phyloP scores from a whole-genome alignment of 2,329 filamentous ascomycete genomes.

The Tolypocladium album region DNA sequence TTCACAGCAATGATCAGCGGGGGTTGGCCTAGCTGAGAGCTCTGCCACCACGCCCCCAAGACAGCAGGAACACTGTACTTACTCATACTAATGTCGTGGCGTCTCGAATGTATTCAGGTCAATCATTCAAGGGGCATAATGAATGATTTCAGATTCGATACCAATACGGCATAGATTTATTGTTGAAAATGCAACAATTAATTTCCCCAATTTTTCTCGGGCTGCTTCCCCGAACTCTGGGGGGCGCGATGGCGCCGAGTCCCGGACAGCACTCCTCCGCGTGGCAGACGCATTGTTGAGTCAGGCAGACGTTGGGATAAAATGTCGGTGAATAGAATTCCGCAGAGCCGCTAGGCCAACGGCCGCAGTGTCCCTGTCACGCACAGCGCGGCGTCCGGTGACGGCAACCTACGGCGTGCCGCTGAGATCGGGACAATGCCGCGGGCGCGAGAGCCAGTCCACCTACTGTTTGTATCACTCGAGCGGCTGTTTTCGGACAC shows the following conservation, averaged over 20 bases:
- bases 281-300: neutral
- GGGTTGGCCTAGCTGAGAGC: neutral
- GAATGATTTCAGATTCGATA: neutral
- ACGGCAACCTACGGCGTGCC: neutral
- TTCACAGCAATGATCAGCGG: neutral
- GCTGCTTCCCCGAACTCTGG: neutral
- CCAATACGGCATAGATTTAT: neutral
- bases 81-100: neutral
- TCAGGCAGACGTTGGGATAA: neutral
- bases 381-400: neutral
- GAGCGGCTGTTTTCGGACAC: neutral
- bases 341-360: neutral
- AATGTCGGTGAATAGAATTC: neutral
- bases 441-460: neutral
- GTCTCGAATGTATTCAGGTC: neutral
- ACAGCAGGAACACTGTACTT: neutral
- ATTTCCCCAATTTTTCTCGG: neutral
- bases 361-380: neutral
- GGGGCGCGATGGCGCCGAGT: too few species aligned
- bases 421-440: neutral
- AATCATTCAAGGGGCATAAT: neutral
- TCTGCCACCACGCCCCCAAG: neutral
- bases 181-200: neutral
- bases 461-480: neutral
- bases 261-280: too few species aligned